Evolutionary conservation across 176 grass and related monocot genomes (phyloP).

Genomic region (Avena sativa): DNA sequence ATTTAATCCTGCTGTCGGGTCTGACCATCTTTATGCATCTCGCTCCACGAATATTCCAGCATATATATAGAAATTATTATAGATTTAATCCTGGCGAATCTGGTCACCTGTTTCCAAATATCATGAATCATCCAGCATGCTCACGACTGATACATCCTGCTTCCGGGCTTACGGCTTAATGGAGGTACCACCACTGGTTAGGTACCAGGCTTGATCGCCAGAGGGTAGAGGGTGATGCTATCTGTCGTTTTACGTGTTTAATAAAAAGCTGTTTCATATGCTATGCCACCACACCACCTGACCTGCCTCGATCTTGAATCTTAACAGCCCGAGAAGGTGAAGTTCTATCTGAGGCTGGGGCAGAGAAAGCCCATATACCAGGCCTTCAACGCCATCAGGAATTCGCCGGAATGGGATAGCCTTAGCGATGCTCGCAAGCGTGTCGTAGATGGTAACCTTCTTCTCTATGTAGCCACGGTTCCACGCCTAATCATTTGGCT

Average conservation of each 20-base stretch:
- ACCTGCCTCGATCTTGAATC: not conserved
- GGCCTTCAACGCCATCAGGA: constrained; percentile 82
- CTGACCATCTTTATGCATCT: too few relatives aligned
- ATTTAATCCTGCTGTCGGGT: too few relatives aligned
- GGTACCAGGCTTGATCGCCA: too few relatives aligned
- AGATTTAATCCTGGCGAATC: too few relatives aligned
- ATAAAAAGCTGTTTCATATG: not conserved
- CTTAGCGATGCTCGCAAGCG: constrained; percentile 84
- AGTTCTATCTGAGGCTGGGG: constrained; percentile 78
- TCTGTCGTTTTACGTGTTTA: not conserved
- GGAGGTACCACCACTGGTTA: too few relatives aligned
- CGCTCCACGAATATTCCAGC: too few relatives aligned
- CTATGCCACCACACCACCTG: not conserved
- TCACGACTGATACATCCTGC: too few relatives aligned
- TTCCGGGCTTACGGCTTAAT: too few relatives aligned
- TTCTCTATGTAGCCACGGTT: not conserved
- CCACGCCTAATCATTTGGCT: not conserved
- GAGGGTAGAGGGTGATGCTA: too few relatives aligned
- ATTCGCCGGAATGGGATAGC: constrained; percentile 67
- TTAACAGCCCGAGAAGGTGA: constrained; percentile 86
- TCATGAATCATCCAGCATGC: too few relatives aligned
- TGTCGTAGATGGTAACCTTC: constrained; percentile 74
- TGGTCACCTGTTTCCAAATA: too few relatives aligned
- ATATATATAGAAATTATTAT: too few relatives aligned
- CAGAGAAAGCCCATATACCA: constrained; percentile 94